These are phyloP conservation scores for Cicer pinnatifidum DNA, from an alignment of 306 rosid genomes.

Conservation along the genomic window DNA sequence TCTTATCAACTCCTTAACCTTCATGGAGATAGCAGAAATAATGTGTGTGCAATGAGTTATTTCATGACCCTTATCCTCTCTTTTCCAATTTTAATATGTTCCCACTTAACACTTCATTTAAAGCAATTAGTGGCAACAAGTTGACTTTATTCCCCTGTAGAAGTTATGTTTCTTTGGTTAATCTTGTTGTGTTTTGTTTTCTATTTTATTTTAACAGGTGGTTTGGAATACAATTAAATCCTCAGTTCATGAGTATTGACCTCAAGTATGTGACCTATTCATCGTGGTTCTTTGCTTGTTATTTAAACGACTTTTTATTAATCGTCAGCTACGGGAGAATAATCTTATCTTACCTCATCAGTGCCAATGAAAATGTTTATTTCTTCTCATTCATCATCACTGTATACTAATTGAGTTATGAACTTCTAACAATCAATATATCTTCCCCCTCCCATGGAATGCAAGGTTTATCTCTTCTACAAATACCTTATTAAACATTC, in stretches of 20 bases:
- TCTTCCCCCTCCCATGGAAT: neutral
- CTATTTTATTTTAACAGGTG: constrained; percentile 66
- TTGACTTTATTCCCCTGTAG: constrained; percentile 17
- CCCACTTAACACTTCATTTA: constrained; percentile 9
- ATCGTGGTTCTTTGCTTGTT: constrained; percentile 32
- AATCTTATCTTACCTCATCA: neutral
- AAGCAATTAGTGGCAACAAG: neutral
- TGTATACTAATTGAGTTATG: constrained; percentile 8
- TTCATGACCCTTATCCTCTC: constrained; percentile 25
- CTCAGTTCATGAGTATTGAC: constrained; percentile 86
- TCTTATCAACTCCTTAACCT: constrained; percentile 22
- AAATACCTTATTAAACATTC: constrained; percentile 16
- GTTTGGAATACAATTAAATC: constrained; percentile 96
- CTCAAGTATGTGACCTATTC: constrained; percentile 81
- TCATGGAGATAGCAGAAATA: constrained; percentile 21
- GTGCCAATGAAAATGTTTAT: constrained; percentile 17
- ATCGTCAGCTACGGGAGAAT: constrained; percentile 16
- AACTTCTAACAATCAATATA: constrained; percentile 9
- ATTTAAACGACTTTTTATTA: constrained; percentile 22
- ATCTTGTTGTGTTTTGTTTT: constrained; percentile 36
- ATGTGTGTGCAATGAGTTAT: constrained; percentile 17
- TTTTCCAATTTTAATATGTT: neutral
- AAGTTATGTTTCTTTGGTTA: constrained; percentile 33
- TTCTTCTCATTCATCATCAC: constrained; percentile 26
- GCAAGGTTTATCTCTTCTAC: constrained; percentile 2